These are phyloP conservation scores for Tremellales sp. DNA, from an alignment of 1,284 basidiomycete genomes.

Conservation along the genomic window DNA sequence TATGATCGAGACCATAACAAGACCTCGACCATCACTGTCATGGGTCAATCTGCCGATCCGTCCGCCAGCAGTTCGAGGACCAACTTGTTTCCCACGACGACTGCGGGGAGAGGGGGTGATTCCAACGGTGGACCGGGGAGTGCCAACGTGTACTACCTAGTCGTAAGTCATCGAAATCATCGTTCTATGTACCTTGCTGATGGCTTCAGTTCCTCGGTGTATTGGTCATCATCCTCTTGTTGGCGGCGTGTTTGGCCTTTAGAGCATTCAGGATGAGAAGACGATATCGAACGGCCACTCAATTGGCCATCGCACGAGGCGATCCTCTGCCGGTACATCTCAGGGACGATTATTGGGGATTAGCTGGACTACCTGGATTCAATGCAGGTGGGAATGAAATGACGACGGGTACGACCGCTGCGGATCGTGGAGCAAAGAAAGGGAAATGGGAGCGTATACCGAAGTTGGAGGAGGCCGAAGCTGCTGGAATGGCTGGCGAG, in stretches of 20 bases:
- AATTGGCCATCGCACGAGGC: conserved; percentile 36
- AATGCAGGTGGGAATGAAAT: conserved; percentile 5
- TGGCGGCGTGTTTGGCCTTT: conserved; percentile 29
- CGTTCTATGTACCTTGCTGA: background rate
- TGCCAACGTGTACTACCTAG: conserved; percentile 29
- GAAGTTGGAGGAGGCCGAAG: conserved; percentile 8
- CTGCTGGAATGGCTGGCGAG: conserved; percentile 2
- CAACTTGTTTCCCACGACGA: conserved; percentile 4
- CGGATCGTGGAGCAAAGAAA: conserved; percentile 6
- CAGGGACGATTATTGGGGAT: conserved; percentile 27
- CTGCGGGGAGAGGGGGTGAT: background rate
- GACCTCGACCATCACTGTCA: background rate
- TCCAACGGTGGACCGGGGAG: background rate
- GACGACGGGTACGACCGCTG: conserved; percentile 25
- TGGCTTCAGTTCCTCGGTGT: conserved; percentile 41
- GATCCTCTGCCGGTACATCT: conserved; percentile 22
- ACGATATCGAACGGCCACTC: conserved; percentile 35
- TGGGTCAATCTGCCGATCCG: background rate
- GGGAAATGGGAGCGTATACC: conserved; percentile 4
- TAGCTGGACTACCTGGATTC: conserved; percentile 21
- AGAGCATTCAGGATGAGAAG: conserved; percentile 31
- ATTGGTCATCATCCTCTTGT: conserved; percentile 28
- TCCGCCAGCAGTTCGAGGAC: background rate
- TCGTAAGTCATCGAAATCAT: conserved; percentile 16
- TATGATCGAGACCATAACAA: too few relatives aligned